These are phyloP conservation scores for Rutstroemia sp. DNA, from an alignment of 2,329 filamentous ascomycete species.

Conservation along the genomic window DNA sequence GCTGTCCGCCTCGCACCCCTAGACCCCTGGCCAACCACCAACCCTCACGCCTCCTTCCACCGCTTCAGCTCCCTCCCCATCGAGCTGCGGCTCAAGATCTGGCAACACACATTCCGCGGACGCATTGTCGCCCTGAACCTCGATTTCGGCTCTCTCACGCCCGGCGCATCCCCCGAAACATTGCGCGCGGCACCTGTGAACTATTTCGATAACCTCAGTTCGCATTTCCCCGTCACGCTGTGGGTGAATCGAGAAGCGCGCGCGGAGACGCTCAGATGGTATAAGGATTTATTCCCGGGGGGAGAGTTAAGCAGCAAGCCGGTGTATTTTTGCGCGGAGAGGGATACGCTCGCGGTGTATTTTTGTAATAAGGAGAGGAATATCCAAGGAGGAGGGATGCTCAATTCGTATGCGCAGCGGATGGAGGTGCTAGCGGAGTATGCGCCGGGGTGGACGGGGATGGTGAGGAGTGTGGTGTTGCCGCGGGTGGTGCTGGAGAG, in stretches of 20 bases:
- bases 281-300: not conserved
- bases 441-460: not conserved
- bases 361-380: not conserved
- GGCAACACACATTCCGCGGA: not conserved
- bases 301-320: not conserved
- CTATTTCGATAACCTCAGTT: not conserved
- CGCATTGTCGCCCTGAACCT: not conserved
- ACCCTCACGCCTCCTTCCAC: not conserved
- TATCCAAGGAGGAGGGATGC: not conserved
- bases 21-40: not conserved
- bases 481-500: not conserved
- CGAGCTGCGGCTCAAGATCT: not conserved
- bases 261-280: not conserved
- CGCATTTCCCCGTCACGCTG: not conserved
- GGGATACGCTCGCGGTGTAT: not conserved
- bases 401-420: not conserved
- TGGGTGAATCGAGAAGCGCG: not conserved
- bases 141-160: not conserved
- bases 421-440: not conserved
- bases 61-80: not conserved
- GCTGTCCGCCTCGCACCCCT: not conserved
- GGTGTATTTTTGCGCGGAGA: not conserved
- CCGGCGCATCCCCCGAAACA: not conserved
- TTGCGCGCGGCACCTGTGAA: not conserved
- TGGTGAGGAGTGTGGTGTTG: not conserved